Base-by-base conservation (phyloP, 441 rosid species). In the Corymbia calophylla region DNA sequence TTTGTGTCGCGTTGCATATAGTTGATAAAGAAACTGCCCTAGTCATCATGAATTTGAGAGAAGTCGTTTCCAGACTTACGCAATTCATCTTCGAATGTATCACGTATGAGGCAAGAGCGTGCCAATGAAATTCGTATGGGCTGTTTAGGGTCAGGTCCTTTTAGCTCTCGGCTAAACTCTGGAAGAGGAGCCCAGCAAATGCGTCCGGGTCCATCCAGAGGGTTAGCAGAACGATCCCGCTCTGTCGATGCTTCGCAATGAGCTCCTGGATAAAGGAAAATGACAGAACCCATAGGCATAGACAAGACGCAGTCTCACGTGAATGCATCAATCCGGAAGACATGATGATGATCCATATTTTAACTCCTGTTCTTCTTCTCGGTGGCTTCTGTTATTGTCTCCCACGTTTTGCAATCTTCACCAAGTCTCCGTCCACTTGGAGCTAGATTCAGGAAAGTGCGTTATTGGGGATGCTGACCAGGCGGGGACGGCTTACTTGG, bases 151-250 rank as follows among this genome's bases (percentile, higher is more conserved):
- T 73, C 9, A 11, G 8, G 49, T 39, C 49, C 82, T 3, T 70
- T 6, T 73, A 21, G 29, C 47, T 39, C 29, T 35, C 3, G 1
- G 4, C 48, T 21, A 73, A 11, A 39, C 19, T 6, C 49, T 21
- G 19, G 2, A 21, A 2, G 27, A 70, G 48, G 39, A 15, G 21
- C 18, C 81, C 8, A 35, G 8, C 48, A 70, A 35, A 70, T 3
- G 27, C 2, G 4, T 35, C 3, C 4, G 68, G 2, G 7, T 25
- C 25, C 7, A 5, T 18, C 9, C 18, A 39, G 47, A 32, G 23
- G 47, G 14, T 32, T 18, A 5, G 19, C 7, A 1, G 4, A 18
- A 35, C 48, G 8, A 35, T 44, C 8, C 4, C 0, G 4, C 35
- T 35, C 27, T 2, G 14, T 70, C 5, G 27, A 70, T 11, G 8